Base-by-base conservation (phyloP, 2,329 filamentous ascomycete genomes). In the Aspergillus alliaceus region DNA sequence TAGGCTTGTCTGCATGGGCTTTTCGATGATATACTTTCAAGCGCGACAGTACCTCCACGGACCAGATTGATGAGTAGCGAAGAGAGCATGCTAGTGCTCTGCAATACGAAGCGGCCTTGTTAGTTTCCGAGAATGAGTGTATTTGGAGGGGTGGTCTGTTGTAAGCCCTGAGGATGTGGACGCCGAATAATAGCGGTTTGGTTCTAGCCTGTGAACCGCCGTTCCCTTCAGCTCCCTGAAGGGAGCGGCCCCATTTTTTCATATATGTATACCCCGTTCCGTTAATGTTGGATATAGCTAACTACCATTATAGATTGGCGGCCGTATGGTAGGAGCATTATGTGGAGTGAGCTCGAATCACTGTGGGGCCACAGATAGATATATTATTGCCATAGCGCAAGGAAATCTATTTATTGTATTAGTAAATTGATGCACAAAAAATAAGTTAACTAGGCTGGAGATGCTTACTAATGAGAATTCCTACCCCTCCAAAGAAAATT, bases 1-100 rank as follows among this genome's bases (percentile, higher is more conserved):
- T 91, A 80, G 90, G 84, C 91, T 93, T 93, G 90, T 93, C 90
- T 80, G 83, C 53, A 31, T 54, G 79, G 65, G 69, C 70, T 52
- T 37, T 54, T 44, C 64, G 53, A 27, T 58, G 62, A 49, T 27
- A 40, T 35, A 34, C 39, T 42, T 47, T 63, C 51, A 22, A 49
- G 40, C 25, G n/a, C 22, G 15, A 7, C 44, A 44, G 46, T 37
- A 59, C 52, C n/a, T 56, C 52, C 56, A 56, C 39, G 55, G 42
- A 25, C 58, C 44, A 47, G 56, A 55, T 60, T 61, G 44, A 50
- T 56, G 54, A 53, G 32, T 55, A 55, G 57, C 53, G 60, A 64
- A 54, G 53, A 52, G 62, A 62, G 57, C 39, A 54, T 39, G 27
- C 59, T 44, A 51, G 25, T 37, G 47, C 40, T 65, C 48, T 48